Evolutionary conservation across 2,329 filamentous ascomycete species (phyloP).

Genomic region (Penicillium sp.): DNA sequence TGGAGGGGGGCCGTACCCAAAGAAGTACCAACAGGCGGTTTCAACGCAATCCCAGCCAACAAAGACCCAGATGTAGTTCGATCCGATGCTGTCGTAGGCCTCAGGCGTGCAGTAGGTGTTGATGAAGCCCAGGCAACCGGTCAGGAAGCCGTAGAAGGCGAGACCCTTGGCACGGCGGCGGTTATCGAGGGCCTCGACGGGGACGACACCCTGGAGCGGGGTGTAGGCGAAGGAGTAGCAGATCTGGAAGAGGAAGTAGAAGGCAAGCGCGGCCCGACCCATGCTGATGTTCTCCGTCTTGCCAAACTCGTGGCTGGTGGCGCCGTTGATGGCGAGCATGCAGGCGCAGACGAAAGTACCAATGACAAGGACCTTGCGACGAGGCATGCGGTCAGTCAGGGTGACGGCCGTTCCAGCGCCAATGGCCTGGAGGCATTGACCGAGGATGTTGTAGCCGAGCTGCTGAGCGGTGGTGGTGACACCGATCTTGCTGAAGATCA

Average conservation of each 20-base stretch:
- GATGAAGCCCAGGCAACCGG: constrained; percentile 15
- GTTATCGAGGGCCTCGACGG: constrained; percentile 17
- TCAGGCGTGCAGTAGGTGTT: constrained; percentile 14
- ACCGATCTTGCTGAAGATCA: constrained; percentile 14
- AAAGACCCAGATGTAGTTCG: constrained; percentile 19
- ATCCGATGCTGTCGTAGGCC: constrained; percentile 5
- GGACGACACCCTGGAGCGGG: constrained; percentile 17
- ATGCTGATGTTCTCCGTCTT: not conserved
- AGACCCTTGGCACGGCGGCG: constrained; percentile 14
- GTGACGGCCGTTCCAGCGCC: constrained; percentile 50
- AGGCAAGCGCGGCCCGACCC: constrained; percentile 12
- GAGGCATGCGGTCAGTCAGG: constrained; percentile 53
- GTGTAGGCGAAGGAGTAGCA: constrained; percentile 16
- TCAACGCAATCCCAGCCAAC: constrained; percentile 18
- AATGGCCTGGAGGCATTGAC: constrained; percentile 52
- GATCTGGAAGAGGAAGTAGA: constrained; percentile 18
- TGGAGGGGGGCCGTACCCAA: constrained; percentile 6
- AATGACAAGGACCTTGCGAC: constrained; percentile 52
- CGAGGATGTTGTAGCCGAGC: constrained; percentile 45
- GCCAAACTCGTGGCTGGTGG: constrained; percentile 5
- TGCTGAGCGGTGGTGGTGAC: constrained; percentile 14
- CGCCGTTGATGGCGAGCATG: constrained; percentile 15
- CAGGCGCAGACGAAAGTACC: constrained; percentile 44
- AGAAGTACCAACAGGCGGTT: constrained; percentile 12
- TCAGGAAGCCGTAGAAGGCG: constrained; percentile 18